phyloP scores from a whole-genome alignment of 805 yeast species.

The Lipomyces starkeyi region DNA sequence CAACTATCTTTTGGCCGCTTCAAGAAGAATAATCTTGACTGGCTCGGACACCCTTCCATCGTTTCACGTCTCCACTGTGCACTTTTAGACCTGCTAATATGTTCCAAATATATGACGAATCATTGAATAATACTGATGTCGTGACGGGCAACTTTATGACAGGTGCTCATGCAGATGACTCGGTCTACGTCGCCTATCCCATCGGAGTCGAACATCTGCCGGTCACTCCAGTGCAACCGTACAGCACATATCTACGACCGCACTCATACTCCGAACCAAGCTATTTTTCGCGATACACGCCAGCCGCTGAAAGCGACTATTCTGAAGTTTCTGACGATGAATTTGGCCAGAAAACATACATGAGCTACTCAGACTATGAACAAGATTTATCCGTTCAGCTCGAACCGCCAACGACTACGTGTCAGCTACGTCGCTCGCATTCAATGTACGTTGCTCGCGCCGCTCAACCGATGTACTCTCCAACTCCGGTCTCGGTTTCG shows the following conservation, averaged over 20 bases:
- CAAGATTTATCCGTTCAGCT: slow-evolving; percentile 11
- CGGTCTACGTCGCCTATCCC: background rate
- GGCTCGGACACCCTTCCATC: background rate
- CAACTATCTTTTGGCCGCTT: no score
- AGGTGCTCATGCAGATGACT: background rate
- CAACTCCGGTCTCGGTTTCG: background rate
- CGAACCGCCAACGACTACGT: slow-evolving; percentile 12
- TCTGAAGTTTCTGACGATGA: background rate
- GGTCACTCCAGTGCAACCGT: background rate
- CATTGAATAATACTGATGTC: background rate
- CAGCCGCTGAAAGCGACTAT: background rate
- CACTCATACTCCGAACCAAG: background rate
- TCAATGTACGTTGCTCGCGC: slow-evolving; percentile 4
- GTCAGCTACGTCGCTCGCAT: slow-evolving; percentile 13
- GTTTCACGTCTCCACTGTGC: background rate
- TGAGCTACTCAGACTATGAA: slow-evolving; percentile 9
- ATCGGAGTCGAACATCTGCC: background rate
- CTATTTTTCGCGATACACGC: background rate
- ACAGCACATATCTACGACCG: background rate
- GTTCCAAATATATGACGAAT: background rate
- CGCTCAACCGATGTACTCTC: background rate
- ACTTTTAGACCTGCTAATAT: background rate
- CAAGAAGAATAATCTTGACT: no score
- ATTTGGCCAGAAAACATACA: background rate
- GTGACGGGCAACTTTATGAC: background rate